A percentile compares a stretch with the other conserved stretches of the same genome.
Evolutionary conservation across 495 filamentous ascomycete species (phyloP).

Genomic region (Cenococcum geophilum): DNA sequence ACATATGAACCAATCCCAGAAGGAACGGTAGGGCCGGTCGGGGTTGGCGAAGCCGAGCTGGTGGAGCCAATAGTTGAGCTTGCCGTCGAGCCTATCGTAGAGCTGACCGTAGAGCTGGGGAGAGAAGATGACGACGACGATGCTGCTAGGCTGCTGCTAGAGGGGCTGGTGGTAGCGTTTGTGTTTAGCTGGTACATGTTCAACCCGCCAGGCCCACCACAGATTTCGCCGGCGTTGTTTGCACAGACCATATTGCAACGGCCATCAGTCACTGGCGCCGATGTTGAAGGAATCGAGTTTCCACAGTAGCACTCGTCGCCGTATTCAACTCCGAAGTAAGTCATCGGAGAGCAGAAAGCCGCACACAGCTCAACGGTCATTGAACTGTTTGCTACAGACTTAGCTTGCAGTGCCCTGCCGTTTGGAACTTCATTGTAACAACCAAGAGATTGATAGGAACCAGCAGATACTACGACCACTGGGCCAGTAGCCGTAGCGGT

Average conservation of each 20-base stretch:
- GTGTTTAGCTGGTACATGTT: slow-evolving; percentile 4
- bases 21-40: neutral
- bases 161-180: neutral
- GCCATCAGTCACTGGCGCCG: slow-evolving; percentile 27
- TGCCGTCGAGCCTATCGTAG: neutral
- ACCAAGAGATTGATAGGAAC: slow-evolving; percentile 7
- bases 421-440: slow-evolving; percentile 17
- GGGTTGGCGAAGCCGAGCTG: neutral
- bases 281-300: slow-evolving; percentile 1
- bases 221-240: slow-evolving; percentile 32
- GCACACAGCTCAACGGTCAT: slow-evolving; percentile 22
- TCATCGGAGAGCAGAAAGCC: slow-evolving; percentile 12
- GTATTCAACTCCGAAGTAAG: slow-evolving; percentile 28
- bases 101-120: neutral
- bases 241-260: slow-evolving; percentile 47
- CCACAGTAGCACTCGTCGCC: slow-evolving; percentile 24
- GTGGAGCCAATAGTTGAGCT: neutral
- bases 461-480: neutral
- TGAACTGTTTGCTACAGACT: slow-evolving; percentile 3
- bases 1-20: neutral
- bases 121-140: neutral
- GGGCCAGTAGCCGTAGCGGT: slow-evolving; percentile 3
- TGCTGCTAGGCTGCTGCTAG: slow-evolving; percentile 3
- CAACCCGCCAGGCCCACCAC: slow-evolving; percentile 14
- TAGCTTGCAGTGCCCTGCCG: slow-evolving; percentile 15